phyloP scores from a whole-genome alignment of 257 asterid species.

The Capsicum chinense region DNA sequence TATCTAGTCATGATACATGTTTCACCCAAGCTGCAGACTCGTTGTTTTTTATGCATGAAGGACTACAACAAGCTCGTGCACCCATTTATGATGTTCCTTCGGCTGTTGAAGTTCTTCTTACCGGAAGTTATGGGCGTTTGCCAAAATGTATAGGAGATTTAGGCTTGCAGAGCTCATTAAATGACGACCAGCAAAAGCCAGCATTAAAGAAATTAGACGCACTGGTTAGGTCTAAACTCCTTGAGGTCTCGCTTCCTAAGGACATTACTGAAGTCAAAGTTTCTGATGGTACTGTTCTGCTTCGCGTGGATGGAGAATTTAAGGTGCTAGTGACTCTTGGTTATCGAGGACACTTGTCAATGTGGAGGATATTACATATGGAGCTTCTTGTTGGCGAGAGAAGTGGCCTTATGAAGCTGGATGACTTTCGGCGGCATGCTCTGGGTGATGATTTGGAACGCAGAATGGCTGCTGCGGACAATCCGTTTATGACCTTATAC shows the following conservation, averaged over 20 bases:
- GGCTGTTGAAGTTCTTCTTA: constrained; percentile 85
- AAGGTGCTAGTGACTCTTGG: constrained; percentile 96
- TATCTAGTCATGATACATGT: constrained; percentile 95
- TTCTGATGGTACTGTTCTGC: constrained; percentile 87
- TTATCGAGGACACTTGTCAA: constrained; percentile 91
- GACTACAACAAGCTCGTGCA: constrained; percentile 98
- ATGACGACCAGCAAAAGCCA: constrained; percentile 73
- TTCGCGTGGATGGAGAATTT: constrained; percentile 93
- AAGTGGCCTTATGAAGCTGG: constrained; percentile 80
- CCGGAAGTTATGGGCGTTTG: constrained; percentile 79
- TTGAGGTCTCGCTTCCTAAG: constrained; percentile 81
- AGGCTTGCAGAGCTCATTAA: constrained; percentile 73
- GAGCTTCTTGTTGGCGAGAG: constrained; percentile 95
- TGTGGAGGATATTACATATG: constrained; percentile 98
- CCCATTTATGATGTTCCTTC: constrained; percentile 98
- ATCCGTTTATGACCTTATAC: constrained; percentile 78
- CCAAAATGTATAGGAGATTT: constrained; percentile 95
- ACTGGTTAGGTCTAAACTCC: constrained; percentile 88
- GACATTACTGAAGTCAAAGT: constrained; percentile 73
- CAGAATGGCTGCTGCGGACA: constrained; percentile 92
- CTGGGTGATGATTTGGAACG: constrained; percentile 99
- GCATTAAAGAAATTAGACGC: constrained; percentile 82
- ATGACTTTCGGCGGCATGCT: constrained; percentile 86
- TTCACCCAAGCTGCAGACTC: constrained; percentile 99
- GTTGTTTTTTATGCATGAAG: constrained; percentile 98